Conservation (phyloP, 495 filamentous ascomycete species). For the Rostrohypoxylon terebratum region DNA sequence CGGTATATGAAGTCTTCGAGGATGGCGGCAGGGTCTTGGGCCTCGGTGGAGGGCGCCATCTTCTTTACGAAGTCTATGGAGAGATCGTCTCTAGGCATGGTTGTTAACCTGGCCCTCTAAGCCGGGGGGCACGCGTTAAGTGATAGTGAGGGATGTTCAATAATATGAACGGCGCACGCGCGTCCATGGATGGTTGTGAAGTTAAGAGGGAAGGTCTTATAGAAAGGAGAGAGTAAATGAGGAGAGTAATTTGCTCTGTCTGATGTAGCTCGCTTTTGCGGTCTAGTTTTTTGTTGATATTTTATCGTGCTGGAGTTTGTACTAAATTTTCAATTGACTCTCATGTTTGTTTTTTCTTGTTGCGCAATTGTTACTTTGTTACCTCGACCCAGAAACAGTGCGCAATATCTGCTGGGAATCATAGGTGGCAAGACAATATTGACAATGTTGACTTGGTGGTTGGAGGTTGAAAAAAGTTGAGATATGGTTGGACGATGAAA, state of each 20-base stretch:
- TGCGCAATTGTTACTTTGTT: slow-evolving; percentile 6
- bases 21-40: slow-evolving; percentile 83
- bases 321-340: slow-evolving; percentile 13
- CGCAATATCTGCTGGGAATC: slow-evolving; percentile 13
- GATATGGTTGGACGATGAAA: slow-evolving; percentile 13
- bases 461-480: slow-evolving; percentile 2
- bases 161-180: slow-evolving; percentile 13
- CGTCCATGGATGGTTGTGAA: not conserved
- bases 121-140: slow-evolving; percentile 43
- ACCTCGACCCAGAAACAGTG: slow-evolving; percentile 18
- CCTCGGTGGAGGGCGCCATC: slow-evolving; percentile 64
- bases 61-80: slow-evolving; percentile 68
- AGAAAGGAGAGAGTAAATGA: not conserved
- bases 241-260: slow-evolving; percentile 13
- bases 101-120: slow-evolving; percentile 58
- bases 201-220: not conserved
- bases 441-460: slow-evolving; percentile 7
- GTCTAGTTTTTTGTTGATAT: slow-evolving; percentile 13
- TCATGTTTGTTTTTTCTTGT: slow-evolving; percentile 17
- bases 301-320: slow-evolving; percentile 4
- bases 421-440: slow-evolving; percentile 8
- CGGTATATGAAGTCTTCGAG: slow-evolving; percentile 91
- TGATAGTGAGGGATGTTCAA: slow-evolving; percentile 24
- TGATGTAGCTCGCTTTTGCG: slow-evolving; percentile 12
- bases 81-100: slow-evolving; percentile 73